Conservation (phyloP, 140 eudicot genomes). For the Cichorium intybus region DNA sequence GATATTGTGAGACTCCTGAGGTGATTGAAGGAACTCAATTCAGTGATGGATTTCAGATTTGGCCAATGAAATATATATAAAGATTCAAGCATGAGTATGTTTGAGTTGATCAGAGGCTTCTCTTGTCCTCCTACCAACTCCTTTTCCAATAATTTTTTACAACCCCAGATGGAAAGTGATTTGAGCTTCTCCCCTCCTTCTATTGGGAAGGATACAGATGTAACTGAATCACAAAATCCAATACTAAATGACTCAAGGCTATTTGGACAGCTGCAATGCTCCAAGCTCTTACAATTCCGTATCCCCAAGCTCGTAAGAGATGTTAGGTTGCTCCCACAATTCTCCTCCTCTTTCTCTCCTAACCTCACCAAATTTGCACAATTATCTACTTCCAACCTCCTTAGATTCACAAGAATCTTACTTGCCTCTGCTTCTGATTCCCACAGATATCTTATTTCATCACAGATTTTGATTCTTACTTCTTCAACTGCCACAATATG, state of each 20-base stretch:
- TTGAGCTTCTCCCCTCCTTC: too few species aligned
- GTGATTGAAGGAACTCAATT: too few species aligned
- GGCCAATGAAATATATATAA: neutral
- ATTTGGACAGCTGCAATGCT: too few species aligned
- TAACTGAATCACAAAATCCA: too few species aligned
- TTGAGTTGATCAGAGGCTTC: neutral
- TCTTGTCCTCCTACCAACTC: neutral
- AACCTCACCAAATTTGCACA: too few species aligned
- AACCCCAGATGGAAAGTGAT: neutral
- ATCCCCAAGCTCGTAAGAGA: too few species aligned
- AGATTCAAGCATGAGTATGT: neutral
- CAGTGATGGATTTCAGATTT: conserved; percentile 6
- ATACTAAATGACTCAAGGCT: too few species aligned
- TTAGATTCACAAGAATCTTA: neutral
- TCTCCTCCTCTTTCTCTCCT: too few species aligned
- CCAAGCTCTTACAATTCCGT: too few species aligned
- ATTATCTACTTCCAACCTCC: neutral
- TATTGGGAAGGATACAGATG: too few species aligned
- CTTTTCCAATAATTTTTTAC: neutral
- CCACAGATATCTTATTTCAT: conserved; percentile 8
- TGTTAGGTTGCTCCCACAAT: too few species aligned
- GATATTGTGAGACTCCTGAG: too few species aligned
- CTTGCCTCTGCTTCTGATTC: neutral
- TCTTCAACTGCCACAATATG: neutral
- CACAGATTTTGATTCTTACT: neutral